phyloP scores from a whole-genome alignment of 2,329 filamentous ascomycete genomes.

The Myriosclerotinia duriaeana region DNA sequence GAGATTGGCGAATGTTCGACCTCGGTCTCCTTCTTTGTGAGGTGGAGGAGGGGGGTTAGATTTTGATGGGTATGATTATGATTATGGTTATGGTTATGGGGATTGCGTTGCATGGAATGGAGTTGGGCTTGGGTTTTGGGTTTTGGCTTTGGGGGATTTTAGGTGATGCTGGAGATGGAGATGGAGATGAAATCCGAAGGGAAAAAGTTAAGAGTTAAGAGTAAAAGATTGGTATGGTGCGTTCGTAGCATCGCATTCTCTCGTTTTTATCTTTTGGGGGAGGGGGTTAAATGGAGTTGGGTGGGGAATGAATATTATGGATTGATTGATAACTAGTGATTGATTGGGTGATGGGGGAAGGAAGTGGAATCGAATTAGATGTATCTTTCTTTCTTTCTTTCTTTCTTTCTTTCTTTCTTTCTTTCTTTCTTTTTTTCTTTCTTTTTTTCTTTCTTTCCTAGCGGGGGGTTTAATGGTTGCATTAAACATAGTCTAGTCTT shows the following conservation, averaged over 20 bases:
- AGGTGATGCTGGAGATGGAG: neutral
- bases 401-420: neutral
- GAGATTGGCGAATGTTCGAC: constrained; percentile 22
- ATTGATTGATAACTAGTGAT: too few species aligned
- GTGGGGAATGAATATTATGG: too few species aligned
- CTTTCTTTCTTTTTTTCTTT: neutral
- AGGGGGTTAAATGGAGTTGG: too few species aligned
- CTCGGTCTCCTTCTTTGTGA: constrained; percentile 19
- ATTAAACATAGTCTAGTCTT: too few species aligned
- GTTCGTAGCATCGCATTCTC: neutral
- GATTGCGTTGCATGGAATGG: neutral
- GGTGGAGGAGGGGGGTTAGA: too few species aligned
- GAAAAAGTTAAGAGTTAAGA: too few species aligned
- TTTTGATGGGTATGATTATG: neutral
- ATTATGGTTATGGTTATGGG: neutral
- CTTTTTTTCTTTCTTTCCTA: neutral
- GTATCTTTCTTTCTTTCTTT: neutral
- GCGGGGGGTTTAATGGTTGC: too few species aligned
- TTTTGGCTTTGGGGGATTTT: neutral
- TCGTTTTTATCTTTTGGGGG: neutral
- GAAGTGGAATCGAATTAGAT: neutral
- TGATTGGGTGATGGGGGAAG: too few species aligned
- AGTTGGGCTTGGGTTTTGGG: neutral
- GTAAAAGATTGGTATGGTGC: neutral
- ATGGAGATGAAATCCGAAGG: neutral